Conservation (phyloP, 2,329 filamentous ascomycete genomes). For the Ceratocystis papillata region DNA sequence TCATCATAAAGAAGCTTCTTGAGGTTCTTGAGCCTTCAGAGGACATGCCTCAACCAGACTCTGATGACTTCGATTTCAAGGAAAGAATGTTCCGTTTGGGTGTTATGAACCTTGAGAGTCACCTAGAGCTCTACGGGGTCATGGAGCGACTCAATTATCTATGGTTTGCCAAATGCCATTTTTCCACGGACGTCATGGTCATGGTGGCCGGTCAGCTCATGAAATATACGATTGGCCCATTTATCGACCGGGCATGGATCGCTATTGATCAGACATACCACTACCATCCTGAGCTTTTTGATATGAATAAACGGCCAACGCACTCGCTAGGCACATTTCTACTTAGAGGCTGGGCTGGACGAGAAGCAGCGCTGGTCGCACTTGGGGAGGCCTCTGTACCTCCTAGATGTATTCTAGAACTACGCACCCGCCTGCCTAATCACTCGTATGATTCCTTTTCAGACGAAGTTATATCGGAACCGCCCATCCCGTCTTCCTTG, state of each 20-base stretch:
- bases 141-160: slow-evolving; percentile 40
- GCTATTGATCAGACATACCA: slow-evolving; percentile 39
- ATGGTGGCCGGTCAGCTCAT: slow-evolving; percentile 46
- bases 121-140: slow-evolving; percentile 36
- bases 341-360: slow-evolving; percentile 36
- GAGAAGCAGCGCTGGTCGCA: slow-evolving; percentile 36
- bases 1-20: slow-evolving; percentile 41
- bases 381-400: slow-evolving; percentile 34
- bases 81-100: slow-evolving; percentile 49
- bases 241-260: slow-evolving; percentile 46
- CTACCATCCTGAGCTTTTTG: slow-evolving; percentile 42
- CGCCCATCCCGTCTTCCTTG: slow-evolving; percentile 21
- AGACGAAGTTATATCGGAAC: slow-evolving; percentile 26
- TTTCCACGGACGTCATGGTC: slow-evolving; percentile 46
- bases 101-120: slow-evolving; percentile 40
- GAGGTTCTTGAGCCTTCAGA: slow-evolving; percentile 39
- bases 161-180: slow-evolving; percentile 46
- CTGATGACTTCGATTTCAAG: slow-evolving; percentile 39
- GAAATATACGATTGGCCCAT: slow-evolving; percentile 38
- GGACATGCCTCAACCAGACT: slow-evolving; percentile 40
- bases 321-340: slow-evolving; percentile 17
- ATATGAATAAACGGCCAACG: slow-evolving; percentile 37
- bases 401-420: slow-evolving; percentile 38
- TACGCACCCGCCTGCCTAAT: slow-evolving; percentile 37
- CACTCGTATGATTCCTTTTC: slow-evolving; percentile 29